These are phyloP conservation scores for Entamoeba dispar DNA, from an alignment of 208 protist genomes.

Conservation along the genomic window DNA sequence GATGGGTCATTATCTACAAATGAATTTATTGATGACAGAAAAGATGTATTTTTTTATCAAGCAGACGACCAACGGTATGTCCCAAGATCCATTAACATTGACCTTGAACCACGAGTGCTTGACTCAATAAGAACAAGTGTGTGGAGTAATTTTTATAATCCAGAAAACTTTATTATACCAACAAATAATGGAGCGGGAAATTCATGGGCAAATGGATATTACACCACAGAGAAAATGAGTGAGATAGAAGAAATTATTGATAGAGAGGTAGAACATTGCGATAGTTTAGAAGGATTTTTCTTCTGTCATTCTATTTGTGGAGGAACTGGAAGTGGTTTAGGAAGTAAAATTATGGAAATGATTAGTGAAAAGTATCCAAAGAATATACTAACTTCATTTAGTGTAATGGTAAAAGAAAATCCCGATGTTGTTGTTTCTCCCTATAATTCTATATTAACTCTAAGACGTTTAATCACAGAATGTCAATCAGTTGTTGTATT, in stretches of 20 bases:
- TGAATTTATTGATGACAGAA: constrained; percentile 58
- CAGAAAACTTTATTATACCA: constrained; percentile 85
- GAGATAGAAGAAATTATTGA: constrained; percentile 95
- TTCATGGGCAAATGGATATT: constrained; percentile 77
- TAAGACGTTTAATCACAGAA: constrained; percentile 82
- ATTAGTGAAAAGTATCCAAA: constrained; percentile 79
- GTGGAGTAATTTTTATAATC: constrained; percentile 87
- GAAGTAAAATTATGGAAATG: constrained; percentile 84
- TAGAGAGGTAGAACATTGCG: constrained; percentile 89
- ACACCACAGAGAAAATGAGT: constrained; percentile 53
- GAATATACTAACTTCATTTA: constrained; percentile 83
- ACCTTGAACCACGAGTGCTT: constrained; percentile 91
- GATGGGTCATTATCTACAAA: constrained; percentile 18
- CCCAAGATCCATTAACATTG: constrained; percentile 87
- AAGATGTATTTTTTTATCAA: constrained; percentile 99
- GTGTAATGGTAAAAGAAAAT: constrained; percentile 75
- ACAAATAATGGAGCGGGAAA: constrained; percentile 84
- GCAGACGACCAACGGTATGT: constrained; percentile 98
- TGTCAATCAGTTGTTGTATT: constrained; percentile 87
- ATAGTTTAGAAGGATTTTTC: constrained; percentile 88
- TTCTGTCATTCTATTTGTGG: constrained; percentile 94
- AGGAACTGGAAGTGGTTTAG: constrained; percentile 95
- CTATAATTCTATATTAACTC: constrained; percentile 97
- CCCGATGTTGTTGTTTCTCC: constrained; percentile 92
- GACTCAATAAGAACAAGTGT: constrained; percentile 60